Conservation (phyloP, 148 eudicot species). For the Amaranthus hypochondriacus region DNA sequence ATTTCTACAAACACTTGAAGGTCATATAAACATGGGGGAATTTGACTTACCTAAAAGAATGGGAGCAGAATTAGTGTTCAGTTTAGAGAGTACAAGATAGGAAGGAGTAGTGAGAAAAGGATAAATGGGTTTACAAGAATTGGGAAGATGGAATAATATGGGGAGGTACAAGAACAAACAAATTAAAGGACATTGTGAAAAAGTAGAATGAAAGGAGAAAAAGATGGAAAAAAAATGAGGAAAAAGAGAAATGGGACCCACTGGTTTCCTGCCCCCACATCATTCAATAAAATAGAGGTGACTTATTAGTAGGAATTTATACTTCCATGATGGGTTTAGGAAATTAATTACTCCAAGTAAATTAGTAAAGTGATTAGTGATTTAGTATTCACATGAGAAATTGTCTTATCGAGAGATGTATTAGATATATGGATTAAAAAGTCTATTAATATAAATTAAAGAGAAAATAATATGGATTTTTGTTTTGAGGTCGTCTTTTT, state of each 20-base stretch:
- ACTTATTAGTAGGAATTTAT: no score
- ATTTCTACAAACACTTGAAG: conserved; percentile 28
- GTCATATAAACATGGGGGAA: not conserved
- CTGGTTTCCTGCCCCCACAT: no score
- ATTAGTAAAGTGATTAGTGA: no score
- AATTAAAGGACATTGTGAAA: not conserved
- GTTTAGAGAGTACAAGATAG: not conserved
- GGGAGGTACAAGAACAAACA: not conserved
- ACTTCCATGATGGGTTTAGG: no score
- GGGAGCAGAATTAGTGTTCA: not conserved
- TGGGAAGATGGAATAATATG: conserved; percentile 33
- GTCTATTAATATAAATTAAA: no score
- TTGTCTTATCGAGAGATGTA: no score
- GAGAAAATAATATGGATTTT: no score
- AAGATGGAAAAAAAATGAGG: conserved; percentile 8
- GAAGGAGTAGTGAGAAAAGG: conserved; percentile 17
- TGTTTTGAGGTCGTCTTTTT: no score
- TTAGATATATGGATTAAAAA: no score
- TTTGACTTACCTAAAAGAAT: conserved; percentile 28
- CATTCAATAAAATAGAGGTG: no score
- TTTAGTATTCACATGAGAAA: no score
- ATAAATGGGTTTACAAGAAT: conserved; percentile 27
- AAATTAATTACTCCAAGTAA: no score
- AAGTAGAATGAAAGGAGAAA: conserved; percentile 11
- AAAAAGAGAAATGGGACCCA: not conserved